phyloP scores from a whole-genome alignment of 192 early-diverging fungal species.

The Lobulomyces angularis region DNA sequence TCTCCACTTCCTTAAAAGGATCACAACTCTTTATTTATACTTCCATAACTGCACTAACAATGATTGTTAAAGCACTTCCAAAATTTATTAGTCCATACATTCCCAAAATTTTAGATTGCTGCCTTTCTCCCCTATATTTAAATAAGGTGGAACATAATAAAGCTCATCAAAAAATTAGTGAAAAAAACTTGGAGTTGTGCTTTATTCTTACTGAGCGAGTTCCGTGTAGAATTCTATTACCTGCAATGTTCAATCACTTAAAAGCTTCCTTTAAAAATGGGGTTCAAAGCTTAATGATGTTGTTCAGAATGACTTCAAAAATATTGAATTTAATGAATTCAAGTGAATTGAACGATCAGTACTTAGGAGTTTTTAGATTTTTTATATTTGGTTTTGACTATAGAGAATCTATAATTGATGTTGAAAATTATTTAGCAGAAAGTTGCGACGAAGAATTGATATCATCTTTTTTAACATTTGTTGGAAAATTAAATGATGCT shows the following conservation, averaged over 20 bases:
- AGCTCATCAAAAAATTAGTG: conserved; percentile 22
- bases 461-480: conserved; percentile 63
- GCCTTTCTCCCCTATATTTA: conserved; percentile 27
- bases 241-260: conserved; percentile 40
- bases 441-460: conserved; percentile 58
- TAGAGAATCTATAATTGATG: too few species aligned
- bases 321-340: conserved; percentile 52
- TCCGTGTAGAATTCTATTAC: conserved; percentile 49
- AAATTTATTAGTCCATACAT: conserved; percentile 67
- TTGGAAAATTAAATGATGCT: conserved; percentile 87
- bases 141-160: conserved; percentile 19
- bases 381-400: conserved; percentile 51
- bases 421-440: too few species aligned
- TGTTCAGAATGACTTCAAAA: conserved; percentile 57
- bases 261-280: conserved; percentile 35
- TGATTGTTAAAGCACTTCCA: conserved; percentile 49
- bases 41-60: conserved; percentile 42
- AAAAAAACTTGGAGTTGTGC: conserved; percentile 28
- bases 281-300: too few species aligned
- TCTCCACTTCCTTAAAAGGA: too few species aligned
- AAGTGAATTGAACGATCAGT: conserved; percentile 50
- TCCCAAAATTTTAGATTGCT: conserved; percentile 35
- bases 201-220: conserved; percentile 41
- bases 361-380: conserved; percentile 75
- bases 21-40: too few species aligned